phyloP scores from a whole-genome alignment of 1,139 yeast species.

The Kurtzmaniella quercitrusa region DNA sequence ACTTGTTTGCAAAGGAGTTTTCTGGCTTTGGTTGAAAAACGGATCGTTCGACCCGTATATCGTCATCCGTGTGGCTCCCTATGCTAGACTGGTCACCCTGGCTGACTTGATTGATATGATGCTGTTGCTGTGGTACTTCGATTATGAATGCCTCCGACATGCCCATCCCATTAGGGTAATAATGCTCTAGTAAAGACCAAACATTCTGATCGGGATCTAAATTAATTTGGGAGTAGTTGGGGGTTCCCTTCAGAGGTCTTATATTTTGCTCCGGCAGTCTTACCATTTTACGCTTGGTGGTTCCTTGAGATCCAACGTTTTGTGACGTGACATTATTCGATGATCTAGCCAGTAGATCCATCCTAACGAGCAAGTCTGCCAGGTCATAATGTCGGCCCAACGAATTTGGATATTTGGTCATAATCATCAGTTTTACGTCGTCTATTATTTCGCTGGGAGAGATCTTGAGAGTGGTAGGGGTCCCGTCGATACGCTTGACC shows the following conservation, averaged over 20 bases:
- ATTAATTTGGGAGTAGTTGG: conserved; percentile 15
- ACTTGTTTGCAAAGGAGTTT: conserved; percentile 12
- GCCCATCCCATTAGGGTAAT: conserved; percentile 65
- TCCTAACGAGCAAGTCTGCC: conserved; percentile 53
- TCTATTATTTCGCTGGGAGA: conserved; percentile 59
- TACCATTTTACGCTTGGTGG: background rate
- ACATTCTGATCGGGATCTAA: conserved; percentile 66
- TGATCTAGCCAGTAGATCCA: conserved; percentile 24
- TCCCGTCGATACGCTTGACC: conserved; percentile 55
- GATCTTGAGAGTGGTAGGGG: conserved; percentile 65
- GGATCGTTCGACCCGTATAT: background rate
- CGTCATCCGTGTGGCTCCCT: conserved; percentile 4
- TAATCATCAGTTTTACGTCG: conserved; percentile 61
- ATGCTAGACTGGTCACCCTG: conserved; percentile 7
- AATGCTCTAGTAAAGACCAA: conserved; percentile 53
- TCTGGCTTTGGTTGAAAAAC: conserved; percentile 25
- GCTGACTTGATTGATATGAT: conserved; percentile 6
- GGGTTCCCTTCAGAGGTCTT: background rate
- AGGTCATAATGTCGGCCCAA: conserved; percentile 63
- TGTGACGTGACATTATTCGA: conserved; percentile 4
- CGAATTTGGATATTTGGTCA: conserved; percentile 65
- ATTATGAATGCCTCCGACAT: conserved; percentile 65
- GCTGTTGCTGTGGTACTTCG: conserved; percentile 29
- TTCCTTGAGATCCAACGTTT: background rate
- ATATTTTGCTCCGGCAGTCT: conserved; percentile 1